Percentiles rank a stretch among this genome's conserved stretches.
phyloP scores from a whole-genome alignment of 805 yeast genomes.

The Metschnikowia drakensbergensis region DNA sequence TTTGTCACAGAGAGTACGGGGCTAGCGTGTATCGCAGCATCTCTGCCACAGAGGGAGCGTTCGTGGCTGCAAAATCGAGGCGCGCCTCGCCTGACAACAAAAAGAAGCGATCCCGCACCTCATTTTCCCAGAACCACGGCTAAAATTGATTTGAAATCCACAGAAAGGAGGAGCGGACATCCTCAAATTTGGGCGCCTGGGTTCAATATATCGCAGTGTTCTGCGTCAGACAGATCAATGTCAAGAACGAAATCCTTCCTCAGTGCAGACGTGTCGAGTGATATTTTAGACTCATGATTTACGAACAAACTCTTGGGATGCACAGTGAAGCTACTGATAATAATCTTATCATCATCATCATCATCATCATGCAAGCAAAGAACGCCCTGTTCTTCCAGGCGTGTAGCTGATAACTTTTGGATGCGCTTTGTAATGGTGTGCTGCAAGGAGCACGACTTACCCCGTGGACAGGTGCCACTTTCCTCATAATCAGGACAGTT shows the following conservation, averaged over 20 bases:
- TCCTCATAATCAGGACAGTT: slow-evolving; percentile 73
- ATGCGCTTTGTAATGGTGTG: slow-evolving; percentile 39
- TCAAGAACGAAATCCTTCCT: not conserved
- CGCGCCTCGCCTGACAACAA: not conserved
- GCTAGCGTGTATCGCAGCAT: not conserved
- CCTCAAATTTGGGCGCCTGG: too few species aligned
- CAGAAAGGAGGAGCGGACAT: too few species aligned
- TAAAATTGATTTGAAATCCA: not conserved
- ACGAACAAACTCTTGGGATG: slow-evolving; percentile 25
- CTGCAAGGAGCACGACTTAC: slow-evolving; percentile 46
- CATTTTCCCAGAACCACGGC: not conserved
- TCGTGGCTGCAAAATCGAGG: not conserved
- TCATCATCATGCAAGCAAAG: slow-evolving; percentile 17
- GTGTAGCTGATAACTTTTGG: slow-evolving; percentile 24
- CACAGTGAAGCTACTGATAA: slow-evolving; percentile 33
- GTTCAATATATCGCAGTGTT: too few species aligned
- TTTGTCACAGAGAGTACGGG: slow-evolving; percentile 2
- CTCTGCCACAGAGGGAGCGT: not conserved
- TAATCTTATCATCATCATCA: slow-evolving; percentile 13
- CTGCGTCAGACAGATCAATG: not conserved
- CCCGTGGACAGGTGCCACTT: slow-evolving; percentile 54
- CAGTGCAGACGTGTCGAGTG: not conserved
- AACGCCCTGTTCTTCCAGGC: slow-evolving; percentile 20
- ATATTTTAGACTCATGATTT: not conserved
- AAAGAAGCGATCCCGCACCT: not conserved